Base-by-base conservation (phyloP, 768 basidiomycete species). In the Postia placenta region DNA sequence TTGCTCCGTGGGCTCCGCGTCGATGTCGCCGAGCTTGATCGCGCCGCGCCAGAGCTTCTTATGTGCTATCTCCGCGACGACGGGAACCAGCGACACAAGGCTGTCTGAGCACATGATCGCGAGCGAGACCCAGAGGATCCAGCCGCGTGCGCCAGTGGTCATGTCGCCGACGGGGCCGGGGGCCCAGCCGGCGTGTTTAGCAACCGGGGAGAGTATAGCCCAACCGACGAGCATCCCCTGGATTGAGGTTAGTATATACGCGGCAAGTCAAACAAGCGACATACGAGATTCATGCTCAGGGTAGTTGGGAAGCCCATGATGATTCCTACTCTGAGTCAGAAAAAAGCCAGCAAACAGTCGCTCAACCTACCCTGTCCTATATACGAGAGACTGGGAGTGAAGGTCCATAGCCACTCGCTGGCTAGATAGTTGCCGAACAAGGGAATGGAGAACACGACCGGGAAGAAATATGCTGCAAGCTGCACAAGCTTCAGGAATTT, bases 271-370 rank as follows among this genome's bases (percentile, higher is more conserved):
- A 17, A 28, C n/a, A 41, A 22, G 15, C 22, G 44, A 52, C 75
- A 61, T 58, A 89, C 90, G 50, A 92, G 65, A 56, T 85, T 94
- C 94, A 98, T 97, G 62, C 87, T 89, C 28, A 94, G 59, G 0
- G 94, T 94, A 0, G 92, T 95, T 0, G 92, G 87, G 59, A 94
- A 91, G 3, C 94, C 95, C 95, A 98, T 98, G 58, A 97, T 97
- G 52, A 97, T 92, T 4, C 92, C 89, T 85, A 45, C 12, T 9
- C 11, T 35, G 33, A 40, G 9, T 6, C 38, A 40, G 42, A 5
- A 9, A 26, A 4, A 43, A 5, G 9, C 25, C 4, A 7, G 25
- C 3, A 19, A 14, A 26, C 9, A 7, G n/a, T 11, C 24, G 9
- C 15, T 11, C 23, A 12, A 3, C 66, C 33, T 44, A 82, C 90